A percentile compares a stretch with the other conserved stretches of the same genome.
These are phyloP conservation scores for Vararia minispora DNA, from an alignment of 768 basidiomycete genomes.

Conservation along the genomic window DNA sequence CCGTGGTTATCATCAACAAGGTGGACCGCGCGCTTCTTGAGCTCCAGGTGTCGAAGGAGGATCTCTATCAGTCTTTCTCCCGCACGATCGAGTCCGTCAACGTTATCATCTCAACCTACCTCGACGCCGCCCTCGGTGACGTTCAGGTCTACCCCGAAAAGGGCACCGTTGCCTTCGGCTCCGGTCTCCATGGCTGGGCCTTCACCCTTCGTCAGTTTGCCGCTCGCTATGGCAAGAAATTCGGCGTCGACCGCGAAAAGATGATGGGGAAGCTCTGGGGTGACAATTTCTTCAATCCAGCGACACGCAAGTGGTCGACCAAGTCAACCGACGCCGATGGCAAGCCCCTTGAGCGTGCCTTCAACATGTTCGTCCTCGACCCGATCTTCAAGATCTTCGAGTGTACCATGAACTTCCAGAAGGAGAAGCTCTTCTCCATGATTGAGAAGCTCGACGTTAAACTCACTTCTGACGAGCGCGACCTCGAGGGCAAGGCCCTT, in stretches of 20 bases:
- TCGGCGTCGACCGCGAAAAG: conserved; percentile 98
- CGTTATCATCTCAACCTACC: conserved; percentile 97
- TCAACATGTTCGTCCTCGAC: conserved; percentile 97
- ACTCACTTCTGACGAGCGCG: conserved; percentile 79
- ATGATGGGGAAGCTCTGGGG: conserved; percentile 98
- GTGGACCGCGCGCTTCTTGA: conserved; percentile 99
- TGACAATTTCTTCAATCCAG: conserved; percentile 98
- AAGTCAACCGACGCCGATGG: conserved; percentile 66
- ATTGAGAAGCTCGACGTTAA: conserved; percentile 95
- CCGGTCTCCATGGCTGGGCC: conserved; percentile 99
- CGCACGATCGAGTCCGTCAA: conserved; percentile 97
- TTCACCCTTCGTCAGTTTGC: conserved; percentile 99
- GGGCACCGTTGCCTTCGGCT: conserved; percentile 98
- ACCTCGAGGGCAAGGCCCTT: conserved; percentile 89
- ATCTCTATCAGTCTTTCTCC: conserved; percentile 94
- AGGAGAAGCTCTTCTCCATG: conserved; percentile 72
- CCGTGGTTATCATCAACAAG: conserved; percentile 99
- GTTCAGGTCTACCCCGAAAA: conserved; percentile 98
- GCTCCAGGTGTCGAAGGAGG: conserved; percentile 94
- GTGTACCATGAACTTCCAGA: conserved; percentile 99
- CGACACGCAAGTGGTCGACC: conserved; percentile 93
- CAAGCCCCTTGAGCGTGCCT: conserved; percentile 92
- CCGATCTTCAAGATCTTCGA: conserved; percentile 99
- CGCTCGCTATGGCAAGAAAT: conserved; percentile 89
- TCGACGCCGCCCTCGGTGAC: conserved; percentile 89